Percentiles rank a stretch among this genome's conserved stretches.
These are phyloP conservation scores for Amanita pseudoporphyria DNA, from an alignment of 768 basidiomycete species.

Conservation along the genomic window DNA sequence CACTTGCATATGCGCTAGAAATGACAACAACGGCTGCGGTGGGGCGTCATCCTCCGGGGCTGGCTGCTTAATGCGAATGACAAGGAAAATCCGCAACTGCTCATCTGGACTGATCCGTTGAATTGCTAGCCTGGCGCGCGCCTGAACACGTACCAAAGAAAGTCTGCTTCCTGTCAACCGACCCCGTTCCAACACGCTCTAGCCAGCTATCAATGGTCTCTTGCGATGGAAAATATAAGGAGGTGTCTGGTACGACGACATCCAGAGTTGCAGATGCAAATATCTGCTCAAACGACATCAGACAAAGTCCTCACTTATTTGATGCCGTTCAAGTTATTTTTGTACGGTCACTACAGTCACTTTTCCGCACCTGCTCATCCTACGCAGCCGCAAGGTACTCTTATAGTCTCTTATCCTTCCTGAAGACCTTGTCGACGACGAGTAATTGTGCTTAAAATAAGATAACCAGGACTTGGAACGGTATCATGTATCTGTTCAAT, in stretches of 20 bases:
- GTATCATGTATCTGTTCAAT: constrained; percentile 9
- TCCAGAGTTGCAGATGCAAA: constrained; percentile 52
- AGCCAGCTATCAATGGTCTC: constrained; percentile 47
- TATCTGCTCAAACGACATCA: constrained; percentile 48
- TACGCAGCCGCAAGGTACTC: too few relatives aligned
- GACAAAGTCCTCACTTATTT: neutral
- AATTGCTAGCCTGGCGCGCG: constrained; percentile 8
- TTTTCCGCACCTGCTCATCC: too few relatives aligned
- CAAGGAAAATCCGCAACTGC: constrained; percentile 40
- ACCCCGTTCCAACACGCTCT: constrained; percentile 27
- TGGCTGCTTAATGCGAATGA: constrained; percentile 54
- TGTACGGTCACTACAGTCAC: neutral
- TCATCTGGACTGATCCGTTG: constrained; percentile 36
- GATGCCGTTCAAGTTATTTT: neutral
- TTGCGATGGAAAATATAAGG: constrained; percentile 48
- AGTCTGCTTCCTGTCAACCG: constrained; percentile 49
- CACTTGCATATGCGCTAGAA: constrained; percentile 64
- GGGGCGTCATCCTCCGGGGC: constrained; percentile 26
- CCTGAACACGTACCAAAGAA: constrained; percentile 56
- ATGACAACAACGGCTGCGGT: constrained; percentile 41
- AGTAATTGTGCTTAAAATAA: too few relatives aligned
- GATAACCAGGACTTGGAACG: too few relatives aligned
- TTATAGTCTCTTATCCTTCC: too few relatives aligned
- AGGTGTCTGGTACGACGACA: constrained; percentile 57
- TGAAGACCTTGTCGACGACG: too few relatives aligned